Percentiles rank a stretch among this genome's conserved stretches.
Evolutionary conservation across 192 early-diverging fungal species (phyloP).

Genomic region (Coemansia erecta): DNA sequence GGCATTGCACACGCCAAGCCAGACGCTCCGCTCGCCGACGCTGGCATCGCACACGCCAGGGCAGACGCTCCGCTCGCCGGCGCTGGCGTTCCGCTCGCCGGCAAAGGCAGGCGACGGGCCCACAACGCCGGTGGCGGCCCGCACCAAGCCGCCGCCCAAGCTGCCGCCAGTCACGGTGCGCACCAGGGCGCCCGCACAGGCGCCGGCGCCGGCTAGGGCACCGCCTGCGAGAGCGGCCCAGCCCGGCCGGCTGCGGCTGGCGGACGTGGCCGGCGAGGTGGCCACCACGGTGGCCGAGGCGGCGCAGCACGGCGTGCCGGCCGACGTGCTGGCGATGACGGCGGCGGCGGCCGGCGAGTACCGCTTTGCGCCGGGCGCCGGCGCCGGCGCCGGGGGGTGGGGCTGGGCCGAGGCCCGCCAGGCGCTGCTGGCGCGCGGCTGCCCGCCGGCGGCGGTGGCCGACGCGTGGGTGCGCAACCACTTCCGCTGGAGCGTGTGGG

Average conservation of each 20-base stretch:
- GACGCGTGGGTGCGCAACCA: conserved; percentile 40
- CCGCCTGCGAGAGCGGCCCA: background rate
- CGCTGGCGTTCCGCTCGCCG: conserved; percentile 22
- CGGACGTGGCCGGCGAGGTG: too few species aligned
- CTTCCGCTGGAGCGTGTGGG: conserved; percentile 46
- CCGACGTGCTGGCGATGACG: conserved; percentile 19
- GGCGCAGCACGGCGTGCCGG: conserved; percentile 8
- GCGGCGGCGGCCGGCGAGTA: conserved; percentile 13
- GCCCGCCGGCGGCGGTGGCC: conserved; percentile 7
- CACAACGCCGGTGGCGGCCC: conserved; percentile 3
- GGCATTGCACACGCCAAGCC: too few species aligned
- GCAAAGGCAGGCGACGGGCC: conserved; percentile 5
- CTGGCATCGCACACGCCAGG: too few species aligned
- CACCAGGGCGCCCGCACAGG: too few species aligned
- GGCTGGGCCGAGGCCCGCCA: conserved; percentile 31
- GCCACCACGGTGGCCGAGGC: background rate
- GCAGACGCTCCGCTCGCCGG: too few species aligned
- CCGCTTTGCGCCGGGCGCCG: too few species aligned
- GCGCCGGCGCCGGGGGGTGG: conserved; percentile 16
- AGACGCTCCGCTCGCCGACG: too few species aligned
- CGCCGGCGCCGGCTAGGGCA: too few species aligned
- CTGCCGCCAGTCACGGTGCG: conserved; percentile 23
- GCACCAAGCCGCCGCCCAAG: conserved; percentile 9
- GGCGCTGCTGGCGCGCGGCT: conserved; percentile 23
- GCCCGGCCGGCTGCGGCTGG: conserved; percentile 5